Evolutionary conservation across 257 asterid genomes (phyloP), one percentile per base, ranked within the genome.

Genomic region (Capsicum rhomboideum): DNA sequence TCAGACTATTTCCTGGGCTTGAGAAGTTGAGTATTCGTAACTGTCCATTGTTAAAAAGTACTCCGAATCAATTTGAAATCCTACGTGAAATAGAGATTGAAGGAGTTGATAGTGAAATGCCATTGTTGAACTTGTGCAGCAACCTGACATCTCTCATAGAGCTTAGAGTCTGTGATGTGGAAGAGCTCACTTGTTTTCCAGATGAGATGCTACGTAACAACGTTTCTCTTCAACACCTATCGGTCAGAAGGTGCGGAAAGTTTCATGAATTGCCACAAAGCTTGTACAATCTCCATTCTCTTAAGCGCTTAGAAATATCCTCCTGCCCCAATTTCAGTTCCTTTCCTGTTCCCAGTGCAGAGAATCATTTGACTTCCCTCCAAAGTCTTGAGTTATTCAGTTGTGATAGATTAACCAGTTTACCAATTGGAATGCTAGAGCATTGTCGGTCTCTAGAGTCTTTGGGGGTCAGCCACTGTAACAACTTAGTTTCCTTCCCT

Each of bases 41-140:
- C 0, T 90, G 87, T 55, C 34, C 11, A 5, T 3, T 28, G 9
- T 61, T 90, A 71, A 29, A 4, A 31, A 74, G 29, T 16, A 58
- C 79, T 78, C 91, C 90, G 28, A 88, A 61, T 84, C 82, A 66
- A 55, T 87, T 86, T n/a, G 82, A 87, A 11, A n/a, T 82, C 53
- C 85, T 90, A 0, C 74, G 63, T 29, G 2, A 40, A 31, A 58
- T 88, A 69, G 0, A 0, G 0, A 61, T 87, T 5, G 0, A 0
- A 0, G 0, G 5, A 0, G 37, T 69, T 6, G 64, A 74, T 8
- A 54, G 72, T 28, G 21, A 44, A 11, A 50, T 82, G 9, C 78
- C 82, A 9, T 84, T 83, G 77, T 56, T 49, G 44, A 80, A 66
- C n/a, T 74, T 67, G 53, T 80, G 87, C 28, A 66, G 44, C 82